Evolutionary conservation across 169 alveolate species (phyloP), one percentile per base, ranked within the genome.

Genomic region (Cyclospora cayetanensis): DNA sequence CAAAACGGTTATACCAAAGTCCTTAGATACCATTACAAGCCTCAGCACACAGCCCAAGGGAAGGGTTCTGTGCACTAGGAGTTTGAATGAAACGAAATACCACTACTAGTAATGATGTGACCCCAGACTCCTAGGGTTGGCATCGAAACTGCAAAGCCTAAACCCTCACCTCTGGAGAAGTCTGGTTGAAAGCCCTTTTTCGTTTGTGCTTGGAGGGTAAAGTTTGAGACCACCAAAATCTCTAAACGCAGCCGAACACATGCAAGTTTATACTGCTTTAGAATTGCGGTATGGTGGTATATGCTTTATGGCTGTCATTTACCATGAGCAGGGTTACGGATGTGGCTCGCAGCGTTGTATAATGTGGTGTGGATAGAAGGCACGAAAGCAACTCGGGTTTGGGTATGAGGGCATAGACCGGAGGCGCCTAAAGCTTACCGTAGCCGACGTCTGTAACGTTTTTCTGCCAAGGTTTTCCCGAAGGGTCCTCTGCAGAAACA

Each of bases 401-500:
- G 35, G 43, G 77, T 39, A 7, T 43, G 4, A 76, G 86, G 86
- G 66, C 12, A n/a, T n/a, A n/a, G n/a, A n/a, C n/a, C n/a, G n/a
- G n/a, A n/a, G n/a, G n/a, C n/a, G n/a, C n/a, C 25, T 76, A 76
- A 20, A 41, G 86, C 25, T 43, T 76, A 76, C 86, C 86, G 68
- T 76, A 76, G 66, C 34, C 66, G 68, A 76, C 43, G 65, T 76
- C 86, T 12, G 39, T 50, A 53, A 76, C 86, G n/a, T 34, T 76
- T 50, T 76, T 76, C 86, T 76, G 86, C 86, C 86, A 76, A 27
- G 86, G 66, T 22, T 76, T 76, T 25, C 68, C 86, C 18, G 86
- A 31, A 25, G 66, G 39, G 20, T 76, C 86, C 11, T 37, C 86
- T 43, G 66, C 34, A 76, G 35, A n/a, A n/a, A n/a, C n/a, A n/a